phyloP scores from a whole-genome alignment of 306 rosid genomes.

The Albizia julibrissin region DNA sequence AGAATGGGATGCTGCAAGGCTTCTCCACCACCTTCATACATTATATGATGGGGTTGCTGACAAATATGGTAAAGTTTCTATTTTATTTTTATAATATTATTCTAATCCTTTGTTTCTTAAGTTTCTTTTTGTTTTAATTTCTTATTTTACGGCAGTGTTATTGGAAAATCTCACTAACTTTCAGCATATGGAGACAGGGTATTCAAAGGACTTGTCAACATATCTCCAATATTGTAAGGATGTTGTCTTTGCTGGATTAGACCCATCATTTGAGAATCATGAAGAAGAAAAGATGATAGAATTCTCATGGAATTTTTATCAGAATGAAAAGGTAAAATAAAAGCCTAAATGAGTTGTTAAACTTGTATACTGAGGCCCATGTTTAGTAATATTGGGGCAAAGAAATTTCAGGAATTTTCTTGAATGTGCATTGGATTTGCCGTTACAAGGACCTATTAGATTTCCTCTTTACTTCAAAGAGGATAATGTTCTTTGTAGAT shows the following conservation, averaged over 20 bases:
- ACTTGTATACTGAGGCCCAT: slow-evolving; percentile 3
- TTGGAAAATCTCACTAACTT: slow-evolving; percentile 2
- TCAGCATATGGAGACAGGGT: slow-evolving; percentile 49
- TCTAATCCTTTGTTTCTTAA: neutral
- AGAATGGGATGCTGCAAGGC: slow-evolving; percentile 51
- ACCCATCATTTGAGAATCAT: slow-evolving; percentile 57
- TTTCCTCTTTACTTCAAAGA: slow-evolving; percentile 8
- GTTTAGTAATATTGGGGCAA: slow-evolving; percentile 1
- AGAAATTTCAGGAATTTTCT: neutral
- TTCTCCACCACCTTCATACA: slow-evolving; percentile 64
- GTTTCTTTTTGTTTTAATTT: neutral
- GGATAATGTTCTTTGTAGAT: neutral
- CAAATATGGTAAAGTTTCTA: slow-evolving; percentile 47
- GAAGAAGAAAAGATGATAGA: slow-evolving; percentile 65
- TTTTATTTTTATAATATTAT: slow-evolving; percentile 22
- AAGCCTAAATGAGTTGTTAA: slow-evolving; percentile 20
- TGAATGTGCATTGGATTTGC: neutral
- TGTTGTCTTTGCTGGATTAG: slow-evolving; percentile 76
- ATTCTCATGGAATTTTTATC: slow-evolving; percentile 61
- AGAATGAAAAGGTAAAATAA: slow-evolving; percentile 61
- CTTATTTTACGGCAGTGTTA: neutral
- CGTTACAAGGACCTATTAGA: neutral
- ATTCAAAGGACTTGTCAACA: slow-evolving; percentile 68
- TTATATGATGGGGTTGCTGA: slow-evolving; percentile 56
- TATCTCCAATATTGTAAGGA: slow-evolving; percentile 84